Evolutionary conservation across 257 asterid genomes (phyloP), one percentile per base, ranked within the genome.

Genomic region (Gynochthodes officinalis): DNA sequence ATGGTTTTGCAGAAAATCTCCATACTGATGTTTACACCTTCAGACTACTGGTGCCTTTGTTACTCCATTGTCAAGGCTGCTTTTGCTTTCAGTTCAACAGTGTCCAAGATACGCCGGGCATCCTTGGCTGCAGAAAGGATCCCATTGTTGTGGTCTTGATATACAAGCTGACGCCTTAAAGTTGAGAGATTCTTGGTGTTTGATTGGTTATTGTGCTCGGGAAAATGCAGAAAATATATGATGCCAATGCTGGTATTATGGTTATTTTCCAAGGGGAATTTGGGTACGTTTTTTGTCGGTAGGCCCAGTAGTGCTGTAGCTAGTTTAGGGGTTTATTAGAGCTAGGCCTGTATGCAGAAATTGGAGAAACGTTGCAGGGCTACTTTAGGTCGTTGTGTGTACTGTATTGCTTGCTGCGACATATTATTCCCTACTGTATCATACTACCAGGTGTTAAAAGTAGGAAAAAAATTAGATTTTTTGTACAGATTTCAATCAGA

Each of bases 401-500:
- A 42, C 68, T 74, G 40, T 63, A 75, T 49, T 75, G 73, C 52
- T 65, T 53, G 67, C 33, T 50, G 42, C 46, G 71, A 10, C 69
- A 48, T 72, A 42, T 58, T 49, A 50, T 72, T 82, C 74, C 60
- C 7, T 55, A 55, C 67, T 79, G 74, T 79, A 69, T 63, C 74
- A 69, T 68, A 32, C 37, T 55, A 58, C 67, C 64, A 59, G 74
- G 21, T 40, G 50, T 52, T 63, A 21, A 48, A 11, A 14, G 21
- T 50, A 27, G 35, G 44, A 42, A 53, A 69, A 48, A 64, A 44
- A 40, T 55, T 68, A 57, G 73, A 73, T 60, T 64, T 48, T 37
- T 32, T 70, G 79, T 75, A 79, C 74, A 79, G 69, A 72, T 74
- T 62, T 74, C 30, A 67, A 25, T 60, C 65, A 35, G 7, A 21